phyloP scores from a whole-genome alignment of 768 basidiomycete genomes.

The Kwoniella dejecticola region DNA sequence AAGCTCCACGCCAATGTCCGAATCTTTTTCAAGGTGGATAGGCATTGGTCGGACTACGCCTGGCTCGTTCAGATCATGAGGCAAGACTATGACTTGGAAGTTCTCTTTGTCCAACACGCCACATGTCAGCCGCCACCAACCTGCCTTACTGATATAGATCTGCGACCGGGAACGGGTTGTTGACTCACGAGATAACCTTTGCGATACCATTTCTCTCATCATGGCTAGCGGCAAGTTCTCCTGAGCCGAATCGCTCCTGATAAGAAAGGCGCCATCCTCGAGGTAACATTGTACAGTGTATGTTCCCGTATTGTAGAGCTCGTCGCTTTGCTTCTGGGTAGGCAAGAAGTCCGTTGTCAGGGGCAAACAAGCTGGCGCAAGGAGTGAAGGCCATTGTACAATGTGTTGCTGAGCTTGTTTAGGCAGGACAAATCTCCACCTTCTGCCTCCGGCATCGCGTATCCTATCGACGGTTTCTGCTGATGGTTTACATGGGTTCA shows the following conservation, averaged over 20 bases:
- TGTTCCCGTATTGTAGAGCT: conserved; percentile 74
- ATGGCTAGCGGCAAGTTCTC: conserved; percentile 53
- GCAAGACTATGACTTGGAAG: conserved; percentile 82
- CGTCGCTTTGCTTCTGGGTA: conserved; percentile 68
- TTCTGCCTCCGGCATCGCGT: conserved; percentile 59
- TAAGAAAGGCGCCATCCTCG: conserved; percentile 84
- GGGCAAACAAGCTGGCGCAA: conserved; percentile 83
- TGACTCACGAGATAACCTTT: conserved; percentile 64
- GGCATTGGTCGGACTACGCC: conserved; percentile 23
- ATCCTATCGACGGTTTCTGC: conserved; percentile 44
- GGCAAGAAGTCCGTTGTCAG: conserved; percentile 90
- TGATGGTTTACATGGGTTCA: conserved; percentile 53
- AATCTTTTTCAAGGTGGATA: conserved; percentile 22
- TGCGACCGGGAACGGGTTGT: background rate
- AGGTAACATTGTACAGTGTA: conserved; percentile 84
- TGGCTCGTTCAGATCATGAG: conserved; percentile 30
- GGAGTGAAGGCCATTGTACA: conserved; percentile 85
- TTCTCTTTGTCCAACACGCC: conserved; percentile 67
- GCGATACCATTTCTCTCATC: conserved; percentile 88
- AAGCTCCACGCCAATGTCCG: conserved; percentile 23
- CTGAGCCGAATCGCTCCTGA: conserved; percentile 61
- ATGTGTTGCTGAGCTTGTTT: conserved; percentile 71
- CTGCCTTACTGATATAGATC: background rate
- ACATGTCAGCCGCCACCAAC: background rate
- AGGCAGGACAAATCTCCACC: conserved; percentile 76